Base-by-base conservation (phyloP, 345 rosid species). In the Abelmoschus esculentus region DNA sequence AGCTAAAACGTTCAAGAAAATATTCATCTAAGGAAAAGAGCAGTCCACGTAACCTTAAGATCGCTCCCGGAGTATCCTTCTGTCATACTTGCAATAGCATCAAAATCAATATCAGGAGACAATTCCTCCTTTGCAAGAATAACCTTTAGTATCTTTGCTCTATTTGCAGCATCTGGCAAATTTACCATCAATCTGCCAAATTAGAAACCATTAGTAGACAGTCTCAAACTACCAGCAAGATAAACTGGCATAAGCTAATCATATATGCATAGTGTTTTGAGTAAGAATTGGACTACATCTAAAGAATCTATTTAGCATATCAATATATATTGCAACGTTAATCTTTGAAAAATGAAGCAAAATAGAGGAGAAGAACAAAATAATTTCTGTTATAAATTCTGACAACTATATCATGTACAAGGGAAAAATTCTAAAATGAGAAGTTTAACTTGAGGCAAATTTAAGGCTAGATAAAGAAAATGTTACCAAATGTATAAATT, bases 41-140 rank as follows among this genome's bases (percentile, higher is more conserved):
- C 11, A 34, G 28, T 54, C 56, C 62, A 58, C 18, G 34, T 34
- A 50, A 91, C 98, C 92, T 88, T 93, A 26, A 93, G 90, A 75
- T 91, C 96, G 60, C 98, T 91, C 76, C 95, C 97, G 52, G 97
- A 89, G 71, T 93, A 93, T 74, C 97, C 97, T 69, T 88, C 90
- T 0, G 91, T 81, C 91, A 91, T 86, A 54, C 78, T 78, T 10
- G 95, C 97, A 79, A 93, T 53, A 11, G 77, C 81, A 75, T 88
- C 96, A 77, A 84, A 75, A 74, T 93, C 95, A 70, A 93, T 69
- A 64, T 83, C 92, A 67, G 89, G 79, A 55, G 92, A 81, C 79
- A 93, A 66, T 61, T 89, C 95, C 79, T 93, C 95, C 66, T 93
- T 80, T 3, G 95, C 89, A 70, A 93, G 82, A 70, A 93, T 89